Base-by-base conservation (phyloP, 768 basidiomycete genomes). In the Pleurotus tuber-regium region DNA sequence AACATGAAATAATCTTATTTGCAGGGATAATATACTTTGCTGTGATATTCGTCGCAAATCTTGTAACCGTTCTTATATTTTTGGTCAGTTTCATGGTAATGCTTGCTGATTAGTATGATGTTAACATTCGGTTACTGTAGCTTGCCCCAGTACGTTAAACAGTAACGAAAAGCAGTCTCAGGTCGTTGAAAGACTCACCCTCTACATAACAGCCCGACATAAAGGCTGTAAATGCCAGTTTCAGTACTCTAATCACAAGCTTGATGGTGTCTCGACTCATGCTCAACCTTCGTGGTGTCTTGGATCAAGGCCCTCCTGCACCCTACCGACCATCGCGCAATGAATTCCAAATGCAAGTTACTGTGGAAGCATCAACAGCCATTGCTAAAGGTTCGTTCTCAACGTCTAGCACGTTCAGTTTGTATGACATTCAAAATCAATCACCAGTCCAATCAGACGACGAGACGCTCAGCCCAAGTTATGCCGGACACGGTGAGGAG, bases 191-290 rank as follows among this genome's bases (percentile, higher is more conserved):
- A n/a, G n/a, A n/a, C n/a, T n/a, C n/a, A n/a, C n/a, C n/a, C n/a
- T n/a, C n/a, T n/a, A n/a, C n/a, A n/a, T n/a, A n/a, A 5, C 33
- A 69, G 66, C 59, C 64, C 1, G 67, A 72, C 50, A 57, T 71
- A 28, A 70, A 72, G 57, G 67, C 69, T 7, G 57, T 71, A 2
- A 69, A 69, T 35, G 71, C 70, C 11, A 70, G 70, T 53, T 70
- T 72, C 49, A 71, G 68, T 42, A 69, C 68, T 5, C 36, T 70
- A 30, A 14, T 25, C n/a, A 71, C 69, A 3, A 67, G 60, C 40
- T 42, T 72, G 8, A 71, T 72, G 70, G 68, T 70, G 10, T 72
- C 71, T 3, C 59, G 71, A 11, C 51, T 70, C 4, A 68, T 70
- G 43, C 63, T 72, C n/a, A 71, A 70, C 42, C 61, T 72, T 26